Base-by-base conservation (phyloP, 352 stramenopile genomes). In the Globisporangium canariense region DNA sequence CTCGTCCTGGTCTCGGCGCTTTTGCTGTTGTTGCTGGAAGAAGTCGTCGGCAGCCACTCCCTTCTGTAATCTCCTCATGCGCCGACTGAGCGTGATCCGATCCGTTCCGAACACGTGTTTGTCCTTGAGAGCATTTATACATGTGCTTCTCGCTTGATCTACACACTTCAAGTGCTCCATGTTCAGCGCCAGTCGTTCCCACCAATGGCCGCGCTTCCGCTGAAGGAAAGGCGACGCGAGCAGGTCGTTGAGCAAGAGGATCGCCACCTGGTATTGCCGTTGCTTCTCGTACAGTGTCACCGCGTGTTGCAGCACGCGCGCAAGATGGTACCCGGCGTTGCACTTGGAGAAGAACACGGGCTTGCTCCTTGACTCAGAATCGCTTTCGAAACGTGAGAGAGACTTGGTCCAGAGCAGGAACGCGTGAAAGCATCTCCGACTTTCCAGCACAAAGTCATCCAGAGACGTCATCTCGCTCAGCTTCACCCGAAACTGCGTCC, bases 271-370 rank as follows among this genome's bases (percentile, higher is more conserved):
- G 62, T 95, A 91, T 67, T 83, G 85, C 0, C 83, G 76, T 51
- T 82, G 79, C 69, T 91, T 93, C 45, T 95, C 87, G 50, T 92
- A 95, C 14, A 93, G 28, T 0, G 50, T 57, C 28, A 83, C 81
- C 0, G 81, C 83, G 9, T 65, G 75, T 49, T 91, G 68, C 9
- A 95, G 65, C 10, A 81, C 70, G n/a, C 81, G 75, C 40, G 83
- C 75, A 3, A 93, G 62, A 52, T 88, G 79, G 50, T 94, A 91
- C 1, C 79, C 81, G 3, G 83, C 84, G 50, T 92, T 83, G 60
- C 74, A 93, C 45, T 81, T 88, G 30, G 69, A 67, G 25, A 86
- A 91, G 61, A 87, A 94, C 4, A 62, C 50, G 3, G 73, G 77
- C 8, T 11, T 36, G 22, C 71, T 30, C 1, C 60, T 62, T 36